phyloP scores from a whole-genome alignment of 2,329 filamentous ascomycete species.

The Helotiales sp. region DNA sequence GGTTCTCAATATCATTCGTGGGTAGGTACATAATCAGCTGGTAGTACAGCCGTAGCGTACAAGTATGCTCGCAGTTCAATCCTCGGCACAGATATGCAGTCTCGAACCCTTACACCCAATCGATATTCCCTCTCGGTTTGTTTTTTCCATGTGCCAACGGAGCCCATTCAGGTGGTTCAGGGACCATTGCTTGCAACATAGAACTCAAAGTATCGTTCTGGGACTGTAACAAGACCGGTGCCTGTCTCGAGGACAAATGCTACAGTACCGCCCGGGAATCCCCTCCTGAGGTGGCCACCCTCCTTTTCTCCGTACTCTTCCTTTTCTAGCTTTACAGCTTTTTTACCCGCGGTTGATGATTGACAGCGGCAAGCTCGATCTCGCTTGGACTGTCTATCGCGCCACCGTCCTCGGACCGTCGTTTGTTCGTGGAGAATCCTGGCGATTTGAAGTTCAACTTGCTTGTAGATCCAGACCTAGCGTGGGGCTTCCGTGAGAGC shows the following conservation, averaged over 20 bases:
- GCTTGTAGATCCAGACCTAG: conserved; percentile 7
- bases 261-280: background rate
- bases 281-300: background rate
- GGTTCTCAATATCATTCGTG: background rate
- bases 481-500: conserved; percentile 1
- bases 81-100: conserved; percentile 4
- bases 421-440: conserved; percentile 22
- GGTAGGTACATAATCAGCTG: background rate
- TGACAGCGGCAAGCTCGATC: conserved; percentile 20
- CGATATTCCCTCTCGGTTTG: background rate
- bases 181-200: background rate
- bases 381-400: conserved; percentile 7
- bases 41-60: background rate
- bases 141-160: conserved; percentile 1
- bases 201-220: background rate
- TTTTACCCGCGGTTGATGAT: background rate
- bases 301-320: conserved; percentile 2
- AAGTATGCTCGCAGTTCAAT: background rate
- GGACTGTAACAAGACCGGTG: background rate
- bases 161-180: conserved; percentile 4
- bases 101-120: background rate
- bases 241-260: background rate
- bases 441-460: conserved; percentile 3
- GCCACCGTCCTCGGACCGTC: conserved; percentile 8
- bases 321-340: conserved; percentile 1